Base-by-base conservation (phyloP, 1,284 basidiomycete species). In the Mrakiaceae sp. region DNA sequence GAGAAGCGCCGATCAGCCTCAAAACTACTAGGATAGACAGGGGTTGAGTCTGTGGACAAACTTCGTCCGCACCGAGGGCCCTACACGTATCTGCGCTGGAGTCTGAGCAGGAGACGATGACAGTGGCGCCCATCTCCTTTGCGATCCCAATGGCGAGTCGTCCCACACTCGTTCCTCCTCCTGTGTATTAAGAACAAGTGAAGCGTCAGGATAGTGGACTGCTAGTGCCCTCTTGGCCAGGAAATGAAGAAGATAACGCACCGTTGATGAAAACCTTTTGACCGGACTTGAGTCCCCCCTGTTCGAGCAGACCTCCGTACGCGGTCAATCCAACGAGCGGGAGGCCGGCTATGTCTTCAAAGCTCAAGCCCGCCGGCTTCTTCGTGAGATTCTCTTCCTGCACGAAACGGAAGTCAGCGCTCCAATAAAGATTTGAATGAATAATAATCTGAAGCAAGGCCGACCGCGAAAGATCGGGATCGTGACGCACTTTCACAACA, bases 201-300 rank as follows among this genome's bases (percentile, higher is more conserved):
- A 27, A 16, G 57, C 43, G 57, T 50, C 47, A 40, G 44, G 27
- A 27, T 27, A 27, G 27, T 27, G 27, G 27, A 27, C 27, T 27
- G 27, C 27, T 27, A 43, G 40, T 10, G n/a, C 16, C 42, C n/a
- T n/a, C 8, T 44, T 9, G 50, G 43, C 39, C 3, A 51, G 44
- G 42, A 42, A n/a, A 48, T 7, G 39, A 44, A 16, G 46, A 40
- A 9, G 39, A 8, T 9, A 16, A 59, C 58, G 10, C 9, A 58
- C 67, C 69, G 60, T 67, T 67, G 65, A 68, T 70, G 55, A 67
- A 67, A 46, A 70, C 58, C 11, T 62, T 58, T n/a, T 66, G 49
- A 10, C 64, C 66, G 2, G 53, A 46, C 60, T 67, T 54, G n/a
- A 66, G 42, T 10, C 43, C 12, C 3, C 64, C 64, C 40, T 67